Evolutionary conservation across 2,329 filamentous ascomycete genomes (phyloP).

Genomic region (Herpotrichia juniperi): DNA sequence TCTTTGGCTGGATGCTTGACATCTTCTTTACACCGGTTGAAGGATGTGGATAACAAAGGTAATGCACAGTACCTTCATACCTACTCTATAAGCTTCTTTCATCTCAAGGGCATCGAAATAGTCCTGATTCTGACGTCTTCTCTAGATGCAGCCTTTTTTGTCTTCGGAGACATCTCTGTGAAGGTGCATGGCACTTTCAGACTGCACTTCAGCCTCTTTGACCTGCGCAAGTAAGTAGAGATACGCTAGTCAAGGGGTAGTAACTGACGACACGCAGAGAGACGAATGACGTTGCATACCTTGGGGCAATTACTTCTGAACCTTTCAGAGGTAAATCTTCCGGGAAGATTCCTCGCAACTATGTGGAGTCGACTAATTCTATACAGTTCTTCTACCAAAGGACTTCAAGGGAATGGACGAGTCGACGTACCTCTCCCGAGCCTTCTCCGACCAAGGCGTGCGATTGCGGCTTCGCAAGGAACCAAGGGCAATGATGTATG

Average conservation of each 20-base stretch:
- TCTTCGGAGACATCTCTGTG: slow-evolving; percentile 88
- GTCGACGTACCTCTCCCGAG: slow-evolving; percentile 79
- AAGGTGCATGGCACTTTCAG: slow-evolving; percentile 74
- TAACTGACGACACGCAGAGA: slow-evolving; percentile 22
- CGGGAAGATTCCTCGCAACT: slow-evolving; percentile 13
- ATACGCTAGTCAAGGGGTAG: neutral
- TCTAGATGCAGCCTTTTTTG: slow-evolving; percentile 80
- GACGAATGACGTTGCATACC: slow-evolving; percentile 53
- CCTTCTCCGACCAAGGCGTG: slow-evolving; percentile 87
- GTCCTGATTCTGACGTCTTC: neutral
- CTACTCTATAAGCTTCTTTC: neutral
- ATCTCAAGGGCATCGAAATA: too few relatives aligned
- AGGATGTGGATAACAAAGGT: slow-evolving; percentile 74
- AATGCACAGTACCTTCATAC: slow-evolving; percentile 6
- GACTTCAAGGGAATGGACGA: slow-evolving; percentile 80
- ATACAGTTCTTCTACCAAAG: slow-evolving; percentile 60
- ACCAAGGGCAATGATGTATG: slow-evolving; percentile 57
- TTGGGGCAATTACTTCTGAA: slow-evolving; percentile 63
- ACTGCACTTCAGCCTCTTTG: slow-evolving; percentile 79
- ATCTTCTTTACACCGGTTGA: slow-evolving; percentile 81
- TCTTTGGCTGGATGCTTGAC: slow-evolving; percentile 74
- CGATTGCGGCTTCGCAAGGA: slow-evolving; percentile 84
- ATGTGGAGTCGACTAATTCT: slow-evolving; percentile 4
- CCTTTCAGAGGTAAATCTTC: slow-evolving; percentile 68
- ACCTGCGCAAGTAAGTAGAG: slow-evolving; percentile 65